A percentile compares a stretch with the other conserved stretches of the same genome.
These are phyloP conservation scores for Tulasnella sp. DNA, from an alignment of 768 basidiomycete genomes.

Conservation along the genomic window DNA sequence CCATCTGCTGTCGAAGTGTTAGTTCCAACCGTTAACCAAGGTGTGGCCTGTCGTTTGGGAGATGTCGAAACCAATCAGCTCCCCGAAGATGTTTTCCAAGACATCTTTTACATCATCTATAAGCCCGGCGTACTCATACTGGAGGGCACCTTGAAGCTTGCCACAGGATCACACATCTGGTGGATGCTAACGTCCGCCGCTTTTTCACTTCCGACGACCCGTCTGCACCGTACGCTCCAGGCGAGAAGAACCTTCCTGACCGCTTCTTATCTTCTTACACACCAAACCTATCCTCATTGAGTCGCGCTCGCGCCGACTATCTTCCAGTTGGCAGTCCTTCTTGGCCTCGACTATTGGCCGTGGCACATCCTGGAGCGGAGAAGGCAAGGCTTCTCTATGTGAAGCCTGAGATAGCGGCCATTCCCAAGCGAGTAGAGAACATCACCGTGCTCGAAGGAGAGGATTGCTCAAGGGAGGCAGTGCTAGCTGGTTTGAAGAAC, in stretches of 20 bases:
- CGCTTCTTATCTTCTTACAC: no score
- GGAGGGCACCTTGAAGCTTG: neutral
- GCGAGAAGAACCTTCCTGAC: no score
- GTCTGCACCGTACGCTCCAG: neutral
- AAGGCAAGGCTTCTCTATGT: no score
- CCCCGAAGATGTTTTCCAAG: neutral
- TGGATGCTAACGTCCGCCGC: neutral
- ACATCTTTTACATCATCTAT: slow-evolving; percentile 5
- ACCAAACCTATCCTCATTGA: no score
- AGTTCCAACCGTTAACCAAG: neutral
- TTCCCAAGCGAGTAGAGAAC: neutral
- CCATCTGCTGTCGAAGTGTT: neutral
- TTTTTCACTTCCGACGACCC: slow-evolving; percentile 12
- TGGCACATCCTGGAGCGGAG: no score
- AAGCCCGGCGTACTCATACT: slow-evolving; percentile 11
- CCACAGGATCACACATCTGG: slow-evolving; percentile 1
- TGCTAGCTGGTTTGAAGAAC: neutral
- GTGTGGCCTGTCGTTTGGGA: neutral
- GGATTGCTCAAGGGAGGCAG: neutral
- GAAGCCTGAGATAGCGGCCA: no score
- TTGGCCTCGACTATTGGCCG: no score
- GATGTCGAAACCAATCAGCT: neutral
- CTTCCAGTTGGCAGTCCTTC: no score
- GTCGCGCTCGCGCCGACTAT: no score
- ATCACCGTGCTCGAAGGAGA: neutral